phyloP scores from a whole-genome alignment of 2,329 filamentous ascomycete species.

The Colletotrichum sojae region DNA sequence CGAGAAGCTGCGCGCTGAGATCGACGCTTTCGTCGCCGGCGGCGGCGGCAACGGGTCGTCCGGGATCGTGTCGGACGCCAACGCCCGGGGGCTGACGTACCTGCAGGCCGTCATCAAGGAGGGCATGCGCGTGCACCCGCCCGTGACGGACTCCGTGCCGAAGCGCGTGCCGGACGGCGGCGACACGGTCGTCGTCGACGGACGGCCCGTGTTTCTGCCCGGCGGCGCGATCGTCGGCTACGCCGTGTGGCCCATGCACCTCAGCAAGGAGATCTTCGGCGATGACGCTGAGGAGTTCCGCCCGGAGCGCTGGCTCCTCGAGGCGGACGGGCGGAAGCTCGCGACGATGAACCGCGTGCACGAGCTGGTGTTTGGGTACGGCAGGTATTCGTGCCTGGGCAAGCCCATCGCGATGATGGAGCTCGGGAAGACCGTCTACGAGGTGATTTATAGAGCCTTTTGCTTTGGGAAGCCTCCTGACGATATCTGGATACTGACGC shows the following conservation, averaged over 20 bases:
- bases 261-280: conserved; percentile 69
- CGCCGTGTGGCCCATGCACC: conserved; percentile 58
- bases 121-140: conserved; percentile 68
- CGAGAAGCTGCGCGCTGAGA: conserved; percentile 61
- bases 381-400: conserved; percentile 61
- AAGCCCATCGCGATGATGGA: conserved; percentile 64
- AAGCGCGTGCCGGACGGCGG: conserved; percentile 54
- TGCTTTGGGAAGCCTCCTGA: neutral
- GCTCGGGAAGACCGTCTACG: conserved; percentile 62
- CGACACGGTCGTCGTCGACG: conserved; percentile 44
- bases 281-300: conserved; percentile 67
- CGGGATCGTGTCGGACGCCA: conserved; percentile 54
- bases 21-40: conserved; percentile 51
- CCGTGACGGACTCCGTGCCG: conserved; percentile 53
- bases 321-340: conserved; percentile 47
- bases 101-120: conserved; percentile 72
- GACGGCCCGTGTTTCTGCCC: conserved; percentile 48
- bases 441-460: conserved; percentile 54
- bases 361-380: conserved; percentile 62
- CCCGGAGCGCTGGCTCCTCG: conserved; percentile 72
- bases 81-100: conserved; percentile 65
- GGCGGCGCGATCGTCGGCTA: conserved; percentile 43
- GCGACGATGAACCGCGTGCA: conserved; percentile 53
- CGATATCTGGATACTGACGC: neutral
- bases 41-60: conserved; percentile 5